Evolutionary conservation across 345 rosid genomes (phyloP), one percentile per base, ranked within the genome.

Genomic region (Clarkia xantiana): DNA sequence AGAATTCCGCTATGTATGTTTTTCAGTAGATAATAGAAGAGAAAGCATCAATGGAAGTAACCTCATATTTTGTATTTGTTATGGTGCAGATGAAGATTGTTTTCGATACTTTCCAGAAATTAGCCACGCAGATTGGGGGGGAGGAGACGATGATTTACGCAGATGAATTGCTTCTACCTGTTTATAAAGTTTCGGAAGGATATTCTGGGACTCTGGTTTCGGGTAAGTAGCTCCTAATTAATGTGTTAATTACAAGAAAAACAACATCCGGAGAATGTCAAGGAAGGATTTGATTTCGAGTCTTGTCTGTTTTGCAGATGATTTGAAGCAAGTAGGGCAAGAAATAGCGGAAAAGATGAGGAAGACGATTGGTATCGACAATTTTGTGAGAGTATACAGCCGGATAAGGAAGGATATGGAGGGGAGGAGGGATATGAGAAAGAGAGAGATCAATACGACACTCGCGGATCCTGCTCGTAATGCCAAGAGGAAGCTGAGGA

Each of bases 181-280:
- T 84, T 54, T 91, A 79, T 71, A 91, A 91, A 81, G 81, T 91
- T 23, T 78, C 73, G n/a, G 93, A 91, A 78, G 94, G 89, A 57
- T 79, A 59, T 62, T 62, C 96, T 7, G 98, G 94, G 51, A 86
- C 75, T 64, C 66, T 67, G 60, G 66, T 86, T 47, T 44, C 74
- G 25, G 94, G 96, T 86, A 52, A 58, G 75, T 58, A 57, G 14
- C 18, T 14, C 18, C 14, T 54, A 14, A 7, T 4, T 19, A 14
- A 29, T 40, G 36, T 16, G 8, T 38, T 39, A 25, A 18, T 20
- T 17, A 44, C 10, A 16, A 14, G 16, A 23, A 41, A 18, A 44
- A 48, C 22, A 10, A 14, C 45, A 9, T 49, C 29, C 34, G 2
- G 14, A 1, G 41, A 34, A 47, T 6, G 22, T 47, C 20, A 13